A percentile compares a stretch with the other conserved stretches of the same genome.
These are phyloP conservation scores for Chrysoporthe austroafricana DNA, from an alignment of 2,329 filamentous ascomycete species.

Conservation along the genomic window DNA sequence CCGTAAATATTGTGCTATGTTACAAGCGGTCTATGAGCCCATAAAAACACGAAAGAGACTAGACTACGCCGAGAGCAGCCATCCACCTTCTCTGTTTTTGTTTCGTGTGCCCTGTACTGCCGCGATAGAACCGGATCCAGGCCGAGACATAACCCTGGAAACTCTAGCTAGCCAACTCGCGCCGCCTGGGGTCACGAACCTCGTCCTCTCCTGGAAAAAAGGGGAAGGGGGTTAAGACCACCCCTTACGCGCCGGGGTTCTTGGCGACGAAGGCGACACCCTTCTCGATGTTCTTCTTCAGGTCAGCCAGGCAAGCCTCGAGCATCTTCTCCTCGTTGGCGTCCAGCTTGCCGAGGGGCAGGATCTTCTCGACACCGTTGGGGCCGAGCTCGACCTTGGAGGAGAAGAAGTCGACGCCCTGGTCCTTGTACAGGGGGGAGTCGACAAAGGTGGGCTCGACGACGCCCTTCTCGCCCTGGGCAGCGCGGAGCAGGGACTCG, in stretches of 20 bases:
- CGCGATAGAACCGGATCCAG: constrained; percentile 1
- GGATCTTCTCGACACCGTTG: constrained; percentile 93
- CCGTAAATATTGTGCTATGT: neutral
- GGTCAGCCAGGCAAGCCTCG: constrained; percentile 79
- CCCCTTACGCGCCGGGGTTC: constrained; percentile 64
- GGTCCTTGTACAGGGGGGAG: constrained; percentile 96
- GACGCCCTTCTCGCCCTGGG: constrained; percentile 92
- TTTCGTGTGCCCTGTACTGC: constrained; percentile 13
- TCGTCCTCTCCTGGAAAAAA: neutral
- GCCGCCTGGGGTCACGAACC: neutral
- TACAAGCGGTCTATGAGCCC: constrained; percentile 9
- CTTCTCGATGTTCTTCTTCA: constrained; percentile 97
- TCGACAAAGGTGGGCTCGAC: constrained; percentile 97
- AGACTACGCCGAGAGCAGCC: constrained; percentile 23
- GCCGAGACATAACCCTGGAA: neutral
- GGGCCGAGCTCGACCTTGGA: constrained; percentile 95
- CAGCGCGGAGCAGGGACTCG: constrained; percentile 90
- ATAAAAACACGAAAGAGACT: constrained; percentile 13
- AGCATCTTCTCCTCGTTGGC: constrained; percentile 87
- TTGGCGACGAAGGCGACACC: constrained; percentile 65
- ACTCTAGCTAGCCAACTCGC: constrained; percentile 8
- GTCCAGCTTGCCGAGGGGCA: constrained; percentile 82
- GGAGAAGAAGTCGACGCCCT: constrained; percentile 96
- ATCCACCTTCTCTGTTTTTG: constrained; percentile 14
- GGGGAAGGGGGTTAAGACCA: neutral